phyloP scores from a whole-genome alignment of 179 eudicot species.

The Drosera spatulata region DNA sequence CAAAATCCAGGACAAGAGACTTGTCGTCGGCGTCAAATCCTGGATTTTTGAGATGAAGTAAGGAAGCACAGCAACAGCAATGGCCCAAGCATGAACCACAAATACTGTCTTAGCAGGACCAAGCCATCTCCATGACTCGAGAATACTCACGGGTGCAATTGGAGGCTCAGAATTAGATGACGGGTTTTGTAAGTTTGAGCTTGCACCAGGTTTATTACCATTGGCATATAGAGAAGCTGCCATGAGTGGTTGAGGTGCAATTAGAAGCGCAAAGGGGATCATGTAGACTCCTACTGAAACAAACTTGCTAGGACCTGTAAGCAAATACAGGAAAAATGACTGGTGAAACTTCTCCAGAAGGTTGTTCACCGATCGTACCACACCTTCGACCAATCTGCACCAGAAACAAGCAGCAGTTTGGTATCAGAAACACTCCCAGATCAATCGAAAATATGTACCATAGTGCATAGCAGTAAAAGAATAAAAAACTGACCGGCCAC shows the following conservation, averaged over 20 bases:
- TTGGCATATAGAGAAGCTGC: conserved; percentile 85
- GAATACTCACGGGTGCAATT: conserved; percentile 6
- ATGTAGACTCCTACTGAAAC: conserved; percentile 99
- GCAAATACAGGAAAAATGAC: conserved; percentile 84
- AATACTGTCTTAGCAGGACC: conserved; percentile 63
- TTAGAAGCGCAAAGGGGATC: conserved; percentile 81
- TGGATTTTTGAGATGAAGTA: conserved; percentile 49
- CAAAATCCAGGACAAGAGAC: conserved; percentile 45
- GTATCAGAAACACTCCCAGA: background rate
- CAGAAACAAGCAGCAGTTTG: conserved; percentile 1
- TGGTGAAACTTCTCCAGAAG: conserved; percentile 98
- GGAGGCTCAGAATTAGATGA: conserved; percentile 11
- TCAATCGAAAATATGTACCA: no score
- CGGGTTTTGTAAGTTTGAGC: conserved; percentile 10
- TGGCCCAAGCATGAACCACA: conserved; percentile 67
- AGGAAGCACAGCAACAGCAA: conserved; percentile 56
- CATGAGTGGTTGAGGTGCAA: conserved; percentile 82
- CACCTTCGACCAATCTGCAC: conserved; percentile 85
- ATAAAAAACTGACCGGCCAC: conserved; percentile 58
- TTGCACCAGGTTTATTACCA: conserved; percentile 24
- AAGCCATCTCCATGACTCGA: conserved; percentile 83
- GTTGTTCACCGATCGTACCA: conserved; percentile 79
- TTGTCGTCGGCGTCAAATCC: conserved; percentile 32
- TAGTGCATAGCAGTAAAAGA: no score
- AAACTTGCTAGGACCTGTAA: conserved; percentile 77